These are phyloP conservation scores for Spizellomyces sp. DNA, from an alignment of 192 early-diverging fungal genomes.

Conservation along the genomic window DNA sequence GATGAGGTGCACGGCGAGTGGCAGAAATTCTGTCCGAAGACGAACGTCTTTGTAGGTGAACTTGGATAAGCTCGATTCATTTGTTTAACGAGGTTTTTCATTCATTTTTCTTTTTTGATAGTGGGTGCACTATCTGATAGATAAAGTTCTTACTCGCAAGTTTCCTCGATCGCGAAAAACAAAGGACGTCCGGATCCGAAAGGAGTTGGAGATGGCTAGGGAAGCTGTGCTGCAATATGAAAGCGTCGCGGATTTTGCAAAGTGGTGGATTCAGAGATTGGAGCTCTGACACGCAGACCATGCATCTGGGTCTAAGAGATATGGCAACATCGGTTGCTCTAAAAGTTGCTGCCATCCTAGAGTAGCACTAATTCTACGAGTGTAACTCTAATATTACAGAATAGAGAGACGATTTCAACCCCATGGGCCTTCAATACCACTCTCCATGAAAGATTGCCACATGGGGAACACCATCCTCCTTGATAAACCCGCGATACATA, in stretches of 20 bases:
- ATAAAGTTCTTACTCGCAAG: slow-evolving; percentile 35
- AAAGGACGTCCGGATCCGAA: too few species aligned
- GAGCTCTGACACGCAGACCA: too few species aligned
- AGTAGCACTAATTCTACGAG: too few species aligned
- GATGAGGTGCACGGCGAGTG: slow-evolving; percentile 37
- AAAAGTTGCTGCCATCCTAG: too few species aligned
- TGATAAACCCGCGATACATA: slow-evolving; percentile 52
- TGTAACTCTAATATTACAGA: too few species aligned
- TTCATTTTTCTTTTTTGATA: slow-evolving; percentile 3
- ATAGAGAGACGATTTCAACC: too few species aligned
- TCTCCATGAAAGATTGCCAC: slow-evolving; percentile 43
- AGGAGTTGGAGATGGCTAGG: too few species aligned
- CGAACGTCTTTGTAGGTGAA: slow-evolving; percentile 43
- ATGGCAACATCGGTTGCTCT: too few species aligned
- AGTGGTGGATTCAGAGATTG: too few species aligned
- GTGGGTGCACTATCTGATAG: slow-evolving; percentile 55
- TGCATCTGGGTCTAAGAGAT: too few species aligned
- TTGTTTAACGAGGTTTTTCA: not conserved
- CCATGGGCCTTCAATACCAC: not conserved
- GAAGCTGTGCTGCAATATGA: too few species aligned
- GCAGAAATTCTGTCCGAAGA: slow-evolving; percentile 43
- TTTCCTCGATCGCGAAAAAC: not conserved
- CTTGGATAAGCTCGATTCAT: not conserved
- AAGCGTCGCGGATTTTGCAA: too few species aligned
- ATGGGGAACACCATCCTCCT: slow-evolving; percentile 36